Evolutionary conservation across 352 stramenopile species (phyloP).

Genomic region (Globisporangium mamillatum): DNA sequence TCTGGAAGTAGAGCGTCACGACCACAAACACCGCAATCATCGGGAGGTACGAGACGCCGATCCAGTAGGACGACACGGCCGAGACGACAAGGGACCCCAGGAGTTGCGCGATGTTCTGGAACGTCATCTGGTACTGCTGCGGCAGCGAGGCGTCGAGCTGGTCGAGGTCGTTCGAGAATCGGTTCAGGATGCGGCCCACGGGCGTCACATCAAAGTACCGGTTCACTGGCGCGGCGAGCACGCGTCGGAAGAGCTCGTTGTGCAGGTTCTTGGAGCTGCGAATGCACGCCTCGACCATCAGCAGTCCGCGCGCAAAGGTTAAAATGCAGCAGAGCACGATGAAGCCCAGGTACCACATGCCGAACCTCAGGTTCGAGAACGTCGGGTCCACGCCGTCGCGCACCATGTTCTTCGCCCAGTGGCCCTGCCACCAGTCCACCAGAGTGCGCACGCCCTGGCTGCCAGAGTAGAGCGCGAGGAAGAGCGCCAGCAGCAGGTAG

Average conservation of each 20-base stretch:
- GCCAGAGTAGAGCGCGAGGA: not conserved
- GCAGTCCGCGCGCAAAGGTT: constrained; percentile 22
- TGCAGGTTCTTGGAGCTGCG: constrained; percentile 29
- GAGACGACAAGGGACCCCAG: constrained; percentile 23
- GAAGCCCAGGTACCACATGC: constrained; percentile 39
- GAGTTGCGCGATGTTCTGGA: constrained; percentile 25
- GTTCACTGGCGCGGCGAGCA: constrained; percentile 40
- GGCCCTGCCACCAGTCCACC: constrained; percentile 37
- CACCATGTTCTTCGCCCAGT: constrained; percentile 33
- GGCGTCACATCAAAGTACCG: constrained; percentile 55
- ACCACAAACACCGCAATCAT: constrained; percentile 50
- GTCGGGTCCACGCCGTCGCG: constrained; percentile 15
- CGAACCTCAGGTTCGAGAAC: constrained; percentile 35
- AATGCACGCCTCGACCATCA: constrained; percentile 30
- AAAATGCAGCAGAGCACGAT: constrained; percentile 25
- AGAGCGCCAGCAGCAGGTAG: not conserved
- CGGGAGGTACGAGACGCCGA: constrained; percentile 37
- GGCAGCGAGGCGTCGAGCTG: constrained; percentile 41
- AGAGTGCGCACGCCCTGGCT: constrained; percentile 20
- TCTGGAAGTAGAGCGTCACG: constrained; percentile 83
- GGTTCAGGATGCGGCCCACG: constrained; percentile 46
- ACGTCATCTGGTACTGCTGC: constrained; percentile 32
- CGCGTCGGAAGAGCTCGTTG: constrained; percentile 33
- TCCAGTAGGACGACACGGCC: constrained; percentile 12
- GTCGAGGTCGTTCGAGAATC: constrained; percentile 49